Conservation (phyloP, 257 asterid species). For the Solanum clarkiae region DNA sequence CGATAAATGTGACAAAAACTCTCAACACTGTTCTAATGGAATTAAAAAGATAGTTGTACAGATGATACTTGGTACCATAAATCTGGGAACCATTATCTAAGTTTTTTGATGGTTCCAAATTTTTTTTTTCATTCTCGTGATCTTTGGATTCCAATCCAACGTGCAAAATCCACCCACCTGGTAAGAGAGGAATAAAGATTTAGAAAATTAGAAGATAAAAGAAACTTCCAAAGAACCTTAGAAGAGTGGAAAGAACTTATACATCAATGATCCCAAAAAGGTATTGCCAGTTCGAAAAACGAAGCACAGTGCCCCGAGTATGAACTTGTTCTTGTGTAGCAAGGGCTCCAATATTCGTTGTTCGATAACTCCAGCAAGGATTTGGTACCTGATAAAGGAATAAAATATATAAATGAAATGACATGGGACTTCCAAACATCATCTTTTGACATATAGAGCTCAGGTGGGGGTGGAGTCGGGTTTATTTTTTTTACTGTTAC, state of each 20-base stretch:
- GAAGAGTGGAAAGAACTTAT: slow-evolving; percentile 6
- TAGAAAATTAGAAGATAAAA: neutral
- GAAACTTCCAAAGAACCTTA: neutral
- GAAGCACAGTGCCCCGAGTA: slow-evolving; percentile 71
- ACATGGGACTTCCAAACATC: neutral
- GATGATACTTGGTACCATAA: neutral
- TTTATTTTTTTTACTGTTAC: neutral
- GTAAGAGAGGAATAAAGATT: neutral
- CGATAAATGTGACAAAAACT: neutral
- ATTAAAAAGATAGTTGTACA: neutral
- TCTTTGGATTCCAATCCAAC: slow-evolving; percentile 76
- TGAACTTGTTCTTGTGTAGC: slow-evolving; percentile 70
- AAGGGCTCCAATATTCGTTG: slow-evolving; percentile 78
- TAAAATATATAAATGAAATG: neutral
- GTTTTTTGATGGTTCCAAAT: neutral
- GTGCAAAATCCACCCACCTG: slow-evolving; percentile 99
- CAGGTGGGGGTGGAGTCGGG: neutral
- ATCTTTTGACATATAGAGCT: neutral
- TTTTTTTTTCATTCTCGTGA: slow-evolving; percentile 30
- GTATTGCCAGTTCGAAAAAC: slow-evolving; percentile 91
- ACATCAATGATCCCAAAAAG: slow-evolving; percentile 89
- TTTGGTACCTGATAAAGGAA: slow-evolving; percentile 55
- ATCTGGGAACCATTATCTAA: neutral
- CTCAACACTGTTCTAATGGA: neutral
- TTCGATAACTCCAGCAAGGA: slow-evolving; percentile 83